A percentile compares a stretch with the other conserved stretches of the same genome.
Conservation (phyloP, 2,329 filamentous ascomycete genomes). For the Aspergillus puulaauensis region DNA sequence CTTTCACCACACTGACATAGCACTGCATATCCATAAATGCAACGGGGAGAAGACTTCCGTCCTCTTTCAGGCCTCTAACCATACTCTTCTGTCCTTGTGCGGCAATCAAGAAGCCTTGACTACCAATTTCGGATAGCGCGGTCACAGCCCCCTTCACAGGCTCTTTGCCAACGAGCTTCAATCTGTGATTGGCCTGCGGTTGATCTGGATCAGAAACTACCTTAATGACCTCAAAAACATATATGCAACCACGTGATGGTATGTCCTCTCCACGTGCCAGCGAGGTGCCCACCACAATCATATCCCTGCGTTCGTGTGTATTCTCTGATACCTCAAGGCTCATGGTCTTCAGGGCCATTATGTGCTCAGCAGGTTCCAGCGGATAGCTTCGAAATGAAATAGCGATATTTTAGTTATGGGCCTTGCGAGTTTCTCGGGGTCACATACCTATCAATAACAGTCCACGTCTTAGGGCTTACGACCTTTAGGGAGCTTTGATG, state of each 20-base stretch:
- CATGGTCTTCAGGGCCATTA: constrained; percentile 79
- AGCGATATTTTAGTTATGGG: constrained; percentile 10
- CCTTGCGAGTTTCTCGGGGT: background rate
- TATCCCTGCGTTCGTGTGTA: constrained; percentile 78
- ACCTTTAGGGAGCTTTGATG: constrained; percentile 75
- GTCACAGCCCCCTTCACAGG: constrained; percentile 92
- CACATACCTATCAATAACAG: constrained; percentile 68
- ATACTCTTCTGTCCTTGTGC: constrained; percentile 97
- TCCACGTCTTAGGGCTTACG: constrained; percentile 74
- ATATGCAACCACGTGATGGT: constrained; percentile 77
- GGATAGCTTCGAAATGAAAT: constrained; percentile 47
- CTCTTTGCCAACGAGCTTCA: constrained; percentile 85
- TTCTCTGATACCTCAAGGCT: constrained; percentile 88
- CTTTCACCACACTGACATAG: constrained; percentile 83
- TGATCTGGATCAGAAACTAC: constrained; percentile 86
- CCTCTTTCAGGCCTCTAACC: constrained; percentile 93
- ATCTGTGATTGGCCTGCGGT: constrained; percentile 79
- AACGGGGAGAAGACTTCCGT: constrained; percentile 86
- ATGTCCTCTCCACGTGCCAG: constrained; percentile 88
- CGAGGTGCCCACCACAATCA: constrained; percentile 83
- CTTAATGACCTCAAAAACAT: constrained; percentile 86
- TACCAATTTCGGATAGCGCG: constrained; percentile 78
- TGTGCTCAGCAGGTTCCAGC: constrained; percentile 71
- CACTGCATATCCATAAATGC: constrained; percentile 98
- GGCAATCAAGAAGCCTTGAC: constrained; percentile 82